Evolutionary conservation across 139 green algal genomes (phyloP).

Genomic region (Deuterostichococcus epilithicus): DNA sequence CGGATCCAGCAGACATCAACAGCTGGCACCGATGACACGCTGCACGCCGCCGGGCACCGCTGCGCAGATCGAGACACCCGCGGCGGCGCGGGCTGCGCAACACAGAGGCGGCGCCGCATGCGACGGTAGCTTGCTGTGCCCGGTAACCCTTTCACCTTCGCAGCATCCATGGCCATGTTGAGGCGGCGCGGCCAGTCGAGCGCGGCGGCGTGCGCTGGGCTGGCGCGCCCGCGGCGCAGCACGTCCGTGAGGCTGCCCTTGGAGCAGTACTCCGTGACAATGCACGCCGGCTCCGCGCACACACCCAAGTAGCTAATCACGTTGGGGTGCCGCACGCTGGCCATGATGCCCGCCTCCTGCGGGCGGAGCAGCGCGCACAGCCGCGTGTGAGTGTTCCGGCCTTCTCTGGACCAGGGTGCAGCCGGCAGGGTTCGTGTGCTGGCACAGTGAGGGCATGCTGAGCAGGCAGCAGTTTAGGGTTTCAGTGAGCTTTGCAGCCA

Average conservation of each 20-base stretch:
- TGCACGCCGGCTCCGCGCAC: conserved; percentile 41
- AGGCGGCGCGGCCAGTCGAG: conserved; percentile 53
- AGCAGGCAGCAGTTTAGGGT: no score
- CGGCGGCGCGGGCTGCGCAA: no score
- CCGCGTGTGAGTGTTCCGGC: no score
- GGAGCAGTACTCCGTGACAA: conserved; percentile 59
- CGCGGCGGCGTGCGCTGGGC: conserved; percentile 14
- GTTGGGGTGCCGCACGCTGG: conserved; percentile 53
- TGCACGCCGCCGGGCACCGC: no score
- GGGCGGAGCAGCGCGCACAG: neutral
- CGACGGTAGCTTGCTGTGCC: neutral
- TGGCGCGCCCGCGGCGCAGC: conserved; percentile 31
- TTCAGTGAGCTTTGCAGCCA: no score
- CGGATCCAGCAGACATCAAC: conserved; percentile 5
- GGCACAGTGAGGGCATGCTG: neutral
- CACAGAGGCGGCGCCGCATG: no score
- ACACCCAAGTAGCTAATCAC: conserved; percentile 64
- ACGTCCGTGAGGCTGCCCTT: conserved; percentile 57
- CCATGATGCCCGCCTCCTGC: conserved; percentile 57
- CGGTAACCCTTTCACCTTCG: conserved; percentile 12
- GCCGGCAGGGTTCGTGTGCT: neutral
- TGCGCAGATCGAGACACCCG: no score
- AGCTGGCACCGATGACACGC: no score
- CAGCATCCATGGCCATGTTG: conserved; percentile 48
- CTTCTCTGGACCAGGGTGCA: no score